These are phyloP conservation scores for Pseudodiploospora longispora DNA, from an alignment of 2,329 filamentous ascomycete species.

Conservation along the genomic window DNA sequence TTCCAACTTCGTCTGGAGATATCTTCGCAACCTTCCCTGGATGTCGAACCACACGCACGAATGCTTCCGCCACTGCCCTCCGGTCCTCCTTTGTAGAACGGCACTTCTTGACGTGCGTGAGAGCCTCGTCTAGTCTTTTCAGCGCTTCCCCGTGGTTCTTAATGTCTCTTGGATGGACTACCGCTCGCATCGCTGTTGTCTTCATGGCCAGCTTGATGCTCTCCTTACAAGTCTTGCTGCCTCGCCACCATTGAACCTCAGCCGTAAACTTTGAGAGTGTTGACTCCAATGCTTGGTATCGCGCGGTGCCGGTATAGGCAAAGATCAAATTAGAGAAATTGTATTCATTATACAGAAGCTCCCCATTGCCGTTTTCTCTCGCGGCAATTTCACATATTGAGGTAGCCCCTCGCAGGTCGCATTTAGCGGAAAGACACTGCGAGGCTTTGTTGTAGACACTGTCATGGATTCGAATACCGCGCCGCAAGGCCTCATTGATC, in stretches of 20 bases:
- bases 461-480: conserved; percentile 24
- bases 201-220: conserved; percentile 31
- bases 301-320: conserved; percentile 23
- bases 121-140: conserved; percentile 13
- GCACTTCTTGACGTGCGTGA: conserved; percentile 18
- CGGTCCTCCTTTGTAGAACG: conserved; percentile 12
- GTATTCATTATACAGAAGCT: conserved; percentile 27
- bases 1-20: not conserved
- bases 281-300: conserved; percentile 21
- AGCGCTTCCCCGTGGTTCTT: conserved; percentile 17
- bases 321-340: conserved; percentile 31
- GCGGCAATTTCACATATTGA: conserved; percentile 28
- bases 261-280: conserved; percentile 24
- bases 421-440: conserved; percentile 19
- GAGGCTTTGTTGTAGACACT: conserved; percentile 29
- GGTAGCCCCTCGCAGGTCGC: conserved; percentile 22
- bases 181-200: conserved; percentile 19
- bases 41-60: conserved; percentile 10
- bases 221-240: conserved; percentile 27
- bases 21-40: not conserved
- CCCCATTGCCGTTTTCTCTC: conserved; percentile 26
- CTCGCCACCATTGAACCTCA: conserved; percentile 27
- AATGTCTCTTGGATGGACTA: conserved; percentile 7
- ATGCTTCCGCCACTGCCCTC: conserved; percentile 13
- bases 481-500: conserved; percentile 19